Base-by-base conservation (phyloP, 2,329 filamentous ascomycete genomes). In the Beauveria pseudobassiana region DNA sequence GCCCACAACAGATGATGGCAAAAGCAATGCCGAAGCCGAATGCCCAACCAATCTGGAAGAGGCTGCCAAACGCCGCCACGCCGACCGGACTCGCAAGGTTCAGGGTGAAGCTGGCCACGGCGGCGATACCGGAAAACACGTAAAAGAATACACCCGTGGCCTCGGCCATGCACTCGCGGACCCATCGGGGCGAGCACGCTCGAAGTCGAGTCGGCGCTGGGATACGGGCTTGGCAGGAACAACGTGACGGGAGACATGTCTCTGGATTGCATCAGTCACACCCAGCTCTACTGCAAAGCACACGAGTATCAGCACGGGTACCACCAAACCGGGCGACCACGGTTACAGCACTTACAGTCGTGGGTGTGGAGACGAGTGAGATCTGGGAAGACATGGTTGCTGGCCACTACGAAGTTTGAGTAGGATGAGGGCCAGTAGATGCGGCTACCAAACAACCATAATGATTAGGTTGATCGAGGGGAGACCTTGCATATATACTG, bases 1-100 rank as follows among this genome's bases (percentile, higher is more conserved):
- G 72, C 6, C 75, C 82, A 65, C 80, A 83, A 42, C 77, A 80
- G 60, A 84, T 83, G 69, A 85, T 83, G 50, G 82, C 82, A 65
- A 84, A 82, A 16, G 81, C 79, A 66, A 85, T 84, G 4, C 83
- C 82, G 18, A 85, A 68, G 5, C 80, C 80, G 67, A 82, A 85
- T 2, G 80, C 80, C 69, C 76, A 80, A 20, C 82, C 82, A 60
- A 84, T 80, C 64, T 82, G 78, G 66, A 85, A 80, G 34, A 85
- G 65, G 65, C 75, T 79, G n/a, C 82, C 80, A 51, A 69, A 72
- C 2, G 69, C 68, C 5, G 68, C 56, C 30, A 65, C 67, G 5
- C 68, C 68, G 30, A 68, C 28, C 6, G 64, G 64, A 62, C 78
- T 81, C 3, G 72, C 73, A 1, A 75, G 73, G 64, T 82, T 78